Conservation (phyloP, 768 basidiomycete species). For the Flagelloscypha sp. region DNA sequence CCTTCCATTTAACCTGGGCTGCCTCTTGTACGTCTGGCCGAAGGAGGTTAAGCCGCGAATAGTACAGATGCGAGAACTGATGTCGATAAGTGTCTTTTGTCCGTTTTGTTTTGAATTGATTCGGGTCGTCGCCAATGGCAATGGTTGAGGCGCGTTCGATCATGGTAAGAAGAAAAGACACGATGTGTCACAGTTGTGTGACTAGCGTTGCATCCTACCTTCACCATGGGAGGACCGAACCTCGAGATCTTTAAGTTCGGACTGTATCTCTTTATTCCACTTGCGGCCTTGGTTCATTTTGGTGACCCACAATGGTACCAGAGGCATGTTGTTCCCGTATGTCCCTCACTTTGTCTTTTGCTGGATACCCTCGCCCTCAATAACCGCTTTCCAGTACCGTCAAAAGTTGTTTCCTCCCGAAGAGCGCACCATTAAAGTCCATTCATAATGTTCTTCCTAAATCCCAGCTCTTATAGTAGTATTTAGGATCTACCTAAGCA, state of each 20-base stretch:
- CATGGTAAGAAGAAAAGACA: conserved; percentile 3
- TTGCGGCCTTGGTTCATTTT: conserved; percentile 73
- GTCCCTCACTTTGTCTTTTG: conserved; percentile 13
- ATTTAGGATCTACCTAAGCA: conserved; percentile 56
- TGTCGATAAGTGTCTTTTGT: conserved; percentile 43
- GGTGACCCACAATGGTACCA: conserved; percentile 87
- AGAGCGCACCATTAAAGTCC: conserved; percentile 46
- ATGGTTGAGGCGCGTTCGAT: conserved; percentile 27
- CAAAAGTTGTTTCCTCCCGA: conserved; percentile 61
- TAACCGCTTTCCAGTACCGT: conserved; percentile 45
- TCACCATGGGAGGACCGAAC: conserved; percentile 62
- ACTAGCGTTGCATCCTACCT: conserved; percentile 6
- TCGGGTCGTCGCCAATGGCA: conserved; percentile 27
- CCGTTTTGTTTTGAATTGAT: conserved; percentile 38
- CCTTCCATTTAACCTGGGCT: conserved; percentile 33
- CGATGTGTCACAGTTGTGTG: conserved; percentile 11
- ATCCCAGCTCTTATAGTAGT: conserved; percentile 1
- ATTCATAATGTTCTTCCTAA: not conserved
- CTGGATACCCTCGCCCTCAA: not conserved
- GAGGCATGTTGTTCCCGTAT: conserved; percentile 66
- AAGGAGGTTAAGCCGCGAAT: conserved; percentile 35
- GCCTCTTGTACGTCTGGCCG: conserved; percentile 31
- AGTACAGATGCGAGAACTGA: conserved; percentile 54
- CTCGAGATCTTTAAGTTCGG: conserved; percentile 89
- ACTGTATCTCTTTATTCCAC: conserved; percentile 78